Conservation (phyloP, 2,329 filamentous ascomycete species). For the Diaporthe sp. region DNA sequence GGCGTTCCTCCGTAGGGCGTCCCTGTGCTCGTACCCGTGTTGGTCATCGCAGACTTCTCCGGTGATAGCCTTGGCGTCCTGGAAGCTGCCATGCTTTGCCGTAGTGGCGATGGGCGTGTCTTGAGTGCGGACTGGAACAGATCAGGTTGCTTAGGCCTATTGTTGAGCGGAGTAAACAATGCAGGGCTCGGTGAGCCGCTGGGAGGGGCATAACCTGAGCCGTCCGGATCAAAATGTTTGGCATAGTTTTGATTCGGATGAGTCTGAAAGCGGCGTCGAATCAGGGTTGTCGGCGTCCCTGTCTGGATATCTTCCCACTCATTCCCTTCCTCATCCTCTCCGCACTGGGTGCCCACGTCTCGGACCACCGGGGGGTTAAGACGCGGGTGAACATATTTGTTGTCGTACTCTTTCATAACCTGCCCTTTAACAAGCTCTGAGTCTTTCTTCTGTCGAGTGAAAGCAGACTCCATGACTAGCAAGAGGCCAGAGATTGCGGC, state of each 20-base stretch:
- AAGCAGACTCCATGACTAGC: slow-evolving; percentile 78
- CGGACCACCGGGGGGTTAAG: slow-evolving; percentile 81
- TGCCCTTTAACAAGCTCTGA: slow-evolving; percentile 87
- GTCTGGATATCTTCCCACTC: slow-evolving; percentile 60
- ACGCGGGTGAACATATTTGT: slow-evolving; percentile 92
- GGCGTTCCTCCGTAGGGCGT: slow-evolving; percentile 72
- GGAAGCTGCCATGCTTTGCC: slow-evolving; percentile 33
- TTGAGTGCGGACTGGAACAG: slow-evolving; percentile 45
- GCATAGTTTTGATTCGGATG: slow-evolving; percentile 87
- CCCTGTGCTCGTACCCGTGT: slow-evolving; percentile 44
- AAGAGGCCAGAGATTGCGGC: slow-evolving; percentile 83
- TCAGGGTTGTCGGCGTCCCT: slow-evolving; percentile 70
- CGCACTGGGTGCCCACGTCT: slow-evolving; percentile 85
- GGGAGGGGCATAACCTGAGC: slow-evolving; percentile 49
- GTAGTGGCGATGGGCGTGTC: slow-evolving; percentile 49
- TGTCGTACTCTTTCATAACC: slow-evolving; percentile 95
- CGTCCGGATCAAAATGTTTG: slow-evolving; percentile 79
- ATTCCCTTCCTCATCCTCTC: slow-evolving; percentile 58
- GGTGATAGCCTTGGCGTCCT: slow-evolving; percentile 26
- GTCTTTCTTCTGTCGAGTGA: slow-evolving; percentile 89
- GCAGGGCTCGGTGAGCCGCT: slow-evolving; percentile 55
- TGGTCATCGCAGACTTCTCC: slow-evolving; percentile 26
- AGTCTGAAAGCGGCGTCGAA: slow-evolving; percentile 82
- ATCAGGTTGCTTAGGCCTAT: slow-evolving; percentile 49
- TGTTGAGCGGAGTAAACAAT: slow-evolving; percentile 58